Evolutionary conservation across 148 eudicot species (phyloP), one percentile per base, ranked within the genome.

Genomic region (Arbutus unedo): DNA sequence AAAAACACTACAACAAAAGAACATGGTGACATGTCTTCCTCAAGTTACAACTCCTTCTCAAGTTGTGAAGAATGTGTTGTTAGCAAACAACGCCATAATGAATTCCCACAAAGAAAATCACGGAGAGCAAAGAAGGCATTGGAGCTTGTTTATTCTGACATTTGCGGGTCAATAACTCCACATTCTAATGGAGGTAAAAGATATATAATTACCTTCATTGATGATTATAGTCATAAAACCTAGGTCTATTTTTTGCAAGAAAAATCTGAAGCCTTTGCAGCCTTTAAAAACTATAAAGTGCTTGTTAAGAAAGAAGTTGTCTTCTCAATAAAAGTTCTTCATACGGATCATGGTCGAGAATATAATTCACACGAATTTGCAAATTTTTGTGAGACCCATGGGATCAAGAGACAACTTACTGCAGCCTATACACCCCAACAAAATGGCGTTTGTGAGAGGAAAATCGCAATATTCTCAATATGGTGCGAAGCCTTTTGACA

Each of bases 41-140:
- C 78, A 3, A 83, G 62, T 54, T 43, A 74, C 21, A 79, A 56
- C 53, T 85, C 57, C 75, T 68, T 57, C 19, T 80, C 85, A 15
- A 62, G 2, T 31, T 74, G 80, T 50, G 81, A 70, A 66, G 78
- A 77, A 76, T 81, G 78, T 77, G 53, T 81, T 18, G 74, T 81
- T 23, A 62, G 85, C 4, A 85, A 85, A 72, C 87, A 85, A 82
- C 71, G 60, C 23, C 78, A 68, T 2, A 6, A 68, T 41, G 68
- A 48, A 25, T 84, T 84, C 18, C 59, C 56, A 71, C 21, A 75
- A 64, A 62, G n/a, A 31, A 84, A 74, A 43, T 21, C 77, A 9
- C 57, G 21, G 31, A 84, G 83, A n/a, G 80, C 83, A 66, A 75
- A 50, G 3, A 44, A 54, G 48, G 49, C 49, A 6, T 79, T 84